Percentiles rank a stretch among this genome's conserved stretches.
phyloP scores from a whole-genome alignment of 106 monocot genomes.

The Phalaenopsis aphrodite region DNA sequence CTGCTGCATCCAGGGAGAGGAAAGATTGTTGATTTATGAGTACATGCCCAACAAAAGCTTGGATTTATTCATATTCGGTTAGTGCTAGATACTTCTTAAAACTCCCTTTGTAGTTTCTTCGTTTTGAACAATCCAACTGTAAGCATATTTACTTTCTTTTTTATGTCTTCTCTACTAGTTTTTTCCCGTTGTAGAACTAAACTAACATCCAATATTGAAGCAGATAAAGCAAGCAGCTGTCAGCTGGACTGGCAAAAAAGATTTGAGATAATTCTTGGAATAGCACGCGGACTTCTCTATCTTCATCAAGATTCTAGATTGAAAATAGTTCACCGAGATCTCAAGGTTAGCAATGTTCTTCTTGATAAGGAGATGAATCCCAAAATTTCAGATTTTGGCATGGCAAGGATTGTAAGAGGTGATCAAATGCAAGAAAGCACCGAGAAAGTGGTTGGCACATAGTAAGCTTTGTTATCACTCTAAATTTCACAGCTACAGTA shows the following conservation, averaged over 20 bases:
- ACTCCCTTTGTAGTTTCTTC: neutral
- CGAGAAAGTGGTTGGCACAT: neutral
- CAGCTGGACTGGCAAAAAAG: neutral
- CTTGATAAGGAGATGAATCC: neutral
- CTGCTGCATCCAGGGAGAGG: slow-evolving; percentile 20
- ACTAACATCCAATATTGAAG: neutral
- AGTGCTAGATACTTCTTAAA: neutral
- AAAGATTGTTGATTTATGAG: slow-evolving; percentile 22
- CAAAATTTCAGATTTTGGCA: slow-evolving; percentile 6
- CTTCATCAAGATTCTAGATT: neutral
- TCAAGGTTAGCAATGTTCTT: neutral
- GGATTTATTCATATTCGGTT: slow-evolving; percentile 21
- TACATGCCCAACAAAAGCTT: slow-evolving; percentile 24
- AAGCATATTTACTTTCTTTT: no score
- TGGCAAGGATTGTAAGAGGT: neutral
- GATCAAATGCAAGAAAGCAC: slow-evolving; percentile 7
- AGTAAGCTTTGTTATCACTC: neutral
- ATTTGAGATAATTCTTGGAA: slow-evolving; percentile 23
- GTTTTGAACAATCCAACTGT: neutral
- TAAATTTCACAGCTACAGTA: slow-evolving; percentile 27
- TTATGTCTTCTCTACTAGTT: no score
- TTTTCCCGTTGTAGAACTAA: no score
- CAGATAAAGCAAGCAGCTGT: slow-evolving; percentile 15
- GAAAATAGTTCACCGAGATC: neutral
- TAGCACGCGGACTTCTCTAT: slow-evolving; percentile 7